These are phyloP conservation scores for Cryptococcus sp. DNA, from an alignment of 1,284 basidiomycete species.

Conservation along the genomic window DNA sequence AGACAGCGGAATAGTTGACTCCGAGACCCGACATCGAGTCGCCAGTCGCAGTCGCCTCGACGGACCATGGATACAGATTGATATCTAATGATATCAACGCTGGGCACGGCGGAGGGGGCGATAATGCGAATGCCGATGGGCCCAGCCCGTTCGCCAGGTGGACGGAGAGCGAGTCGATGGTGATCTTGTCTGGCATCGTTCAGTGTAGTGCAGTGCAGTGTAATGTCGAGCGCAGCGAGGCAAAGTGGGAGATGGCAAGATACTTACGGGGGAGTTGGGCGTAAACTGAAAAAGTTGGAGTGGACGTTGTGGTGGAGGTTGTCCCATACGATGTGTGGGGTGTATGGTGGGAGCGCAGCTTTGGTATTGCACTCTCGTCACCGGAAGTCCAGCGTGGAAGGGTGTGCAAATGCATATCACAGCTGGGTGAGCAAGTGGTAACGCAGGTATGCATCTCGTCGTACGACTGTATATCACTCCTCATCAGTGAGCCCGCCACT, in stretches of 20 bases:
- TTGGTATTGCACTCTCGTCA: too few species aligned
- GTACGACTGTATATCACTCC: background rate
- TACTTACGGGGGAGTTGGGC: too few species aligned
- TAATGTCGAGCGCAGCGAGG: too few species aligned
- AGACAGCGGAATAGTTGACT: slow-evolving; percentile 52
- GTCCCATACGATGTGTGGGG: too few species aligned
- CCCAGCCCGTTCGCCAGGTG: slow-evolving; percentile 48
- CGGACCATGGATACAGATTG: slow-evolving; percentile 30
- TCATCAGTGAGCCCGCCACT: slow-evolving; percentile 19
- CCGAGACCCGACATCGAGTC: slow-evolving; percentile 47
- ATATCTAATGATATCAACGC: slow-evolving; percentile 39
- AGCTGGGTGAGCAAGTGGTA: too few species aligned
- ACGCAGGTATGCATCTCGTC: background rate
- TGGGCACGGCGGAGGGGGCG: slow-evolving; percentile 43
- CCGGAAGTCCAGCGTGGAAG: too few species aligned
- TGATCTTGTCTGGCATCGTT: slow-evolving; percentile 37
- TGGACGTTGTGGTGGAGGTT: too few species aligned
- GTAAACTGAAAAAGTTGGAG: too few species aligned
- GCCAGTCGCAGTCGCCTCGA: slow-evolving; percentile 36
- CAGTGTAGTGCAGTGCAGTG: too few species aligned
- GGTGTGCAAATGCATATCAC: too few species aligned
- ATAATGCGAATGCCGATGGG: slow-evolving; percentile 49
- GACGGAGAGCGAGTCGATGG: slow-evolving; percentile 40
- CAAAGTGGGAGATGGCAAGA: background rate
- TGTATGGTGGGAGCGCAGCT: too few species aligned